Percentiles rank a stretch among this genome's conserved stretches.
Conservation (phyloP, 257 asterid species). For the Ehretia macrophylla region DNA sequence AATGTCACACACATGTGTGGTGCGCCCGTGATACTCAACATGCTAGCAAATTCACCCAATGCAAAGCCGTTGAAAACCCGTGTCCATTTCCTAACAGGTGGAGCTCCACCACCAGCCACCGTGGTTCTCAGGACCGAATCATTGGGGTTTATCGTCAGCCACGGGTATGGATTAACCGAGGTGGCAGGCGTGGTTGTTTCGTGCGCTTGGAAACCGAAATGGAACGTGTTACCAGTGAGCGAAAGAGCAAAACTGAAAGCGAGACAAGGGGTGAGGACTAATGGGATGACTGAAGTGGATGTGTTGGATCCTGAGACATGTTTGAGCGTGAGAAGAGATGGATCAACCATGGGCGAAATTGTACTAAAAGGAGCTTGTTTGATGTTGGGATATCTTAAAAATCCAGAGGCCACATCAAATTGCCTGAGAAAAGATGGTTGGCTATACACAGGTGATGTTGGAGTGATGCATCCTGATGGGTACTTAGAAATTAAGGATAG, state of each 20-base stretch:
- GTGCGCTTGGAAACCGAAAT: conserved; percentile 64
- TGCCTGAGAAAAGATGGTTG: conserved; percentile 51
- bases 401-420: conserved; percentile 43
- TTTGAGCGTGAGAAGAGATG: conserved; percentile 45
- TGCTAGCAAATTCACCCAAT: conserved; percentile 42
- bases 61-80: conserved; percentile 31
- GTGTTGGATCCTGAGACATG: conserved; percentile 55
- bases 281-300: conserved; percentile 48
- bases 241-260: conserved; percentile 57
- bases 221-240: conserved; percentile 51
- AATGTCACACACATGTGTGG: conserved; percentile 83
- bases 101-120: conserved; percentile 72
- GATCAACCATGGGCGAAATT: conserved; percentile 53
- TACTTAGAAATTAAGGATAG: conserved; percentile 70
- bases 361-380: conserved; percentile 53
- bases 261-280: conserved; percentile 59
- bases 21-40: conserved; percentile 69
- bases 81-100: conserved; percentile 49
- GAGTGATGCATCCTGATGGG: conserved; percentile 72
- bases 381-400: conserved; percentile 71
- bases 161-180: conserved; percentile 84
- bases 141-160: conserved; percentile 51
- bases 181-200: conserved; percentile 57
- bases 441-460: conserved; percentile 77
- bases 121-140: conserved; percentile 56